Conservation (phyloP, 163 green algal species). For the Chlamydomonas reinhardtii region DNA sequence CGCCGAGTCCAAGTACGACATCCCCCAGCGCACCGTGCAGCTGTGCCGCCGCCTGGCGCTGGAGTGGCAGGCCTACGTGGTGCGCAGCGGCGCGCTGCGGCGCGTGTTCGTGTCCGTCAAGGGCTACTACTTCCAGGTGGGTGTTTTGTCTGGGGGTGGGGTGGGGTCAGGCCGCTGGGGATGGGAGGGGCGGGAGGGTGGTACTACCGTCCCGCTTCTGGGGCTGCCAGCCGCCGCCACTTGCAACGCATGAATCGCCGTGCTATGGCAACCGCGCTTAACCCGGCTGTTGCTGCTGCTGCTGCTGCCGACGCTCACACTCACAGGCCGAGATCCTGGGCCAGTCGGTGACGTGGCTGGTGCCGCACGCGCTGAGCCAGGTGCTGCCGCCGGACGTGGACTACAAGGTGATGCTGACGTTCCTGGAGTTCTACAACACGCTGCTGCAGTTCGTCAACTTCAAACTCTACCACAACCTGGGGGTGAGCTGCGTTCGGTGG, state of each 20-base stretch:
- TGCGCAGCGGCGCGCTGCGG: slow-evolving; percentile 85
- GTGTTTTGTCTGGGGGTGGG: too few species aligned
- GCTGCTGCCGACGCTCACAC: too few species aligned
- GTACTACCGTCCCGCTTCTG: too few species aligned
- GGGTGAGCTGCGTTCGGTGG: slow-evolving; percentile 47
- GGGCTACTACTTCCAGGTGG: slow-evolving; percentile 89
- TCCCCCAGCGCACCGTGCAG: slow-evolving; percentile 49
- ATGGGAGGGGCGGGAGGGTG: too few species aligned
- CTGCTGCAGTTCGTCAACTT: slow-evolving; percentile 97
- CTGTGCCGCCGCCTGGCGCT: slow-evolving; percentile 79
- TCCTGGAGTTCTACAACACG: slow-evolving; percentile 98
- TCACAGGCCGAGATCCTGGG: slow-evolving; percentile 89
- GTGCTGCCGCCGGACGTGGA: slow-evolving; percentile 96
- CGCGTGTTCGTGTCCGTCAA: slow-evolving; percentile 98
- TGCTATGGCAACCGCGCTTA: too few species aligned
- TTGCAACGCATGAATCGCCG: too few species aligned
- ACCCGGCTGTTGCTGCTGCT: too few species aligned
- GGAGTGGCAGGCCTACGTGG: slow-evolving; percentile 97
- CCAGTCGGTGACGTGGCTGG: slow-evolving; percentile 95
- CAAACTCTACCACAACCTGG: slow-evolving; percentile 95
- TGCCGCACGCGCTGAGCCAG: slow-evolving; percentile 91
- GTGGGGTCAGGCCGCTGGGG: too few species aligned
- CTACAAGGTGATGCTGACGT: slow-evolving; percentile 98
- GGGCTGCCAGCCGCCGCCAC: too few species aligned
- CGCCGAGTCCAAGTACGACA: slow-evolving; percentile 73